Evolutionary conservation across 805 yeast genomes (phyloP).

Genomic region (Suhomyces sp.): DNA sequence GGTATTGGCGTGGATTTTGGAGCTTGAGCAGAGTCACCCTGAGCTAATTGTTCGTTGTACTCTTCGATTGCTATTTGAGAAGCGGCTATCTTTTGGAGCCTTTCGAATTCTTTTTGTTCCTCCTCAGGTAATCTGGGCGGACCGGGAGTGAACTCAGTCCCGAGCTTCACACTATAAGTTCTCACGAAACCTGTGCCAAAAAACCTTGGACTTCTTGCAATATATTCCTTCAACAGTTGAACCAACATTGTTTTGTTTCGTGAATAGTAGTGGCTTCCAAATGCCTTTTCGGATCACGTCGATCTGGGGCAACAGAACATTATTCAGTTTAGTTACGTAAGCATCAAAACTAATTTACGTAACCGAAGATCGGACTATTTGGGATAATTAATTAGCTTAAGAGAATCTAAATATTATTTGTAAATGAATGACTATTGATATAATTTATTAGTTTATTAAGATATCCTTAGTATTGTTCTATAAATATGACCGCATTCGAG

Average conservation of each 20-base stretch:
- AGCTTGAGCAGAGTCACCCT: slow-evolving; percentile 7
- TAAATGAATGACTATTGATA: not conserved
- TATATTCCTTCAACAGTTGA: not conserved
- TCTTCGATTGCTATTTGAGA: slow-evolving; percentile 77
- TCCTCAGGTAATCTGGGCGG: slow-evolving; percentile 79
- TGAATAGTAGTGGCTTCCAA: not conserved
- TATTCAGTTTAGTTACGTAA: not conserved
- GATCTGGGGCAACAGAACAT: not conserved
- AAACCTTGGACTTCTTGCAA: not conserved
- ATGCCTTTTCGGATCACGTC: not conserved
- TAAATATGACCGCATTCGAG: not conserved
- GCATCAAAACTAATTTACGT: not conserved
- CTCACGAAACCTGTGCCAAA: not conserved
- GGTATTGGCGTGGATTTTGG: slow-evolving; percentile 25
- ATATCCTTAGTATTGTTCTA: not conserved
- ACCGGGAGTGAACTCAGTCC: slow-evolving; percentile 23
- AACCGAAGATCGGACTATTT: not conserved
- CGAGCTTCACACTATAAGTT: slow-evolving; percentile 19
- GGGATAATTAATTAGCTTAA: not conserved
- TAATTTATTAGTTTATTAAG: not conserved
- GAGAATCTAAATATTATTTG: not conserved
- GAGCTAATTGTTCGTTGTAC: slow-evolving; percentile 51
- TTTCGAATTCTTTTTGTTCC: slow-evolving; percentile 90
- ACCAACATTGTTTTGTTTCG: not conserved
- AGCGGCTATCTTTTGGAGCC: slow-evolving; percentile 74